Evolutionary conservation across 2,329 filamentous ascomycete genomes (phyloP).

Genomic region (Alternaria sp.): DNA sequence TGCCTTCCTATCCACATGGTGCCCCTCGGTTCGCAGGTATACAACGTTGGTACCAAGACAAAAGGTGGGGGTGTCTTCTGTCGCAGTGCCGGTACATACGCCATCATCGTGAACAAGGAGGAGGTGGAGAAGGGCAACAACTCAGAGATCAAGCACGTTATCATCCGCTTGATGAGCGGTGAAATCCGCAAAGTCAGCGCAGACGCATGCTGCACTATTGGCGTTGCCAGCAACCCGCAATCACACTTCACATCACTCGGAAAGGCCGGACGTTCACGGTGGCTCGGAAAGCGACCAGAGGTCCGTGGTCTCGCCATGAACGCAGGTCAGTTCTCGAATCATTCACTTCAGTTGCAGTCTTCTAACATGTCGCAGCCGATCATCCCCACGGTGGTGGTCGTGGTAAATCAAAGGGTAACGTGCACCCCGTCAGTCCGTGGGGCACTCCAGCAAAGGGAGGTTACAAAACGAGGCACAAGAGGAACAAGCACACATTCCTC

Average conservation of each 20-base stretch:
- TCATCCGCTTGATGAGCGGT: slow-evolving; percentile 86
- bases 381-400: slow-evolving; percentile 99
- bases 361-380: slow-evolving; percentile 64
- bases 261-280: slow-evolving; percentile 91
- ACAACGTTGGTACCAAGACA: slow-evolving; percentile 79
- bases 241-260: slow-evolving; percentile 90
- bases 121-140: slow-evolving; percentile 65
- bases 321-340: slow-evolving; percentile 63
- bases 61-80: slow-evolving; percentile 86
- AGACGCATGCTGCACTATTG: slow-evolving; percentile 93
- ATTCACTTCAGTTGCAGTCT: background rate
- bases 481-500: slow-evolving; percentile 91
- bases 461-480: slow-evolving; percentile 89
- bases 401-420: slow-evolving; percentile 99
- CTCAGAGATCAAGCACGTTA: slow-evolving; percentile 78
- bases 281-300: slow-evolving; percentile 92
- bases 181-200: slow-evolving; percentile 89
- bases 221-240: slow-evolving; percentile 90
- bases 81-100: slow-evolving; percentile 91
- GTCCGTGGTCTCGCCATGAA: slow-evolving; percentile 99
- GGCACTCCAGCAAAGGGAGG: slow-evolving; percentile 86
- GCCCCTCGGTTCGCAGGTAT: slow-evolving; percentile 90
- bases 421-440: slow-evolving; percentile 94
- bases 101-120: slow-evolving; percentile 86
- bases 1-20: slow-evolving; percentile 96